Base-by-base conservation (phyloP, 2,329 filamentous ascomycete species). In the Fulvia fulva region DNA sequence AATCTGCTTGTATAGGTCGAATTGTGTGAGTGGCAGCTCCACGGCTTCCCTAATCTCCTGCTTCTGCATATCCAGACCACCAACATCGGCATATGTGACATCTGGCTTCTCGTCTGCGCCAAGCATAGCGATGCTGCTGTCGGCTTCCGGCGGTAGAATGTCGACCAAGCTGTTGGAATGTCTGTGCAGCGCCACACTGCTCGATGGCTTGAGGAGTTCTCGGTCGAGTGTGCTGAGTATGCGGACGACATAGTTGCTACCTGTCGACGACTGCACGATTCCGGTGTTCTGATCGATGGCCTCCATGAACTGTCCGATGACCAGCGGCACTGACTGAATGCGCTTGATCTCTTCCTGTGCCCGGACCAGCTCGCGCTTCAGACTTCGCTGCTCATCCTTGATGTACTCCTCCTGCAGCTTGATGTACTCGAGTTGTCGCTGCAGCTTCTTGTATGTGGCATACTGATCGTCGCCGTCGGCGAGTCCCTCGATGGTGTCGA, bases 231-330 rank as follows among this genome's bases (percentile, higher is more conserved):
- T 99, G 45, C 94, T 97, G 61, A 99, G 87, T 69, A 99, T 97
- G 62, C 94, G 91, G 68, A 99, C 94, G 71, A 97, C 94, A 75
- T 99, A 99, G 82, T 99, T 99, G 56, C 92, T 97, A 56, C 94
- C 94, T 32, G 94, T 99, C 64, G 91, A 97, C 51, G 93, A 97
- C 77, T 99, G 94, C 63, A 99, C 94, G 67, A 99, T 99, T 58
- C 94, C 94, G 65, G 94, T 99, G 77, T 97, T 99, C 78, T 99
- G 94, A 76, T 99, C 94, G 73, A 99, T 99, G 56, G 94, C 94
- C 78, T 99, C 94, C 94, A 99, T 99, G 74, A 99, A 99, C 78
- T 99, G 94, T 61, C 94, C 94, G 74, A 99, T 99, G 63, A 99
- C 94, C 62, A 99, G 80, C 26, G 94, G 94, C 55, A 99, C 94